These are phyloP conservation scores for Lanmaoa rubissima DNA, from an alignment of 768 basidiomycete species.

Conservation along the genomic window DNA sequence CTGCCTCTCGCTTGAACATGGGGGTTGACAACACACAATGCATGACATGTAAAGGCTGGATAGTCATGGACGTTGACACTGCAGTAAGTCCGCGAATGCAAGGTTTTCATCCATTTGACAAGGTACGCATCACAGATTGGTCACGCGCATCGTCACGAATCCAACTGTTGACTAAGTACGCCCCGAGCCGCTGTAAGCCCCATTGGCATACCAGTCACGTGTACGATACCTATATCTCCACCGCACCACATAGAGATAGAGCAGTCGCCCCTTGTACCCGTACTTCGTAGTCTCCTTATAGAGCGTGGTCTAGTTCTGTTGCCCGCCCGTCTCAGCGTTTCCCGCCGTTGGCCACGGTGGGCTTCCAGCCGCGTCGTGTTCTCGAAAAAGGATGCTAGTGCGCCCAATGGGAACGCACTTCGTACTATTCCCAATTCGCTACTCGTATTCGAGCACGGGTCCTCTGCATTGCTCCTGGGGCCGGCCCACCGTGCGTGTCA, in stretches of 20 bases:
- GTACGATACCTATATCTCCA: too few relatives aligned
- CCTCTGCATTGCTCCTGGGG: constrained; percentile 16
- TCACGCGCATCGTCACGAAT: constrained; percentile 63
- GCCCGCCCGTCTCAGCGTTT: too few relatives aligned
- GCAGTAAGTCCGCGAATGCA: constrained; percentile 41
- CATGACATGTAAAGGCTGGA: constrained; percentile 45
- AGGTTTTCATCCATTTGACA: background rate
- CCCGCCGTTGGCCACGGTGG: too few relatives aligned
- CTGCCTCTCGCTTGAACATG: constrained; percentile 16
- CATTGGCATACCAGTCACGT: too few relatives aligned
- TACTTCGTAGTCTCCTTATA: too few relatives aligned
- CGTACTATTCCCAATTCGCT: background rate
- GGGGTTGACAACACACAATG: constrained; percentile 40
- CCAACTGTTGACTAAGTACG: constrained; percentile 20
- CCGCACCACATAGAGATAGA: too few relatives aligned
- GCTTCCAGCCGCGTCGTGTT: background rate
- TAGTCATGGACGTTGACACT: constrained; percentile 46
- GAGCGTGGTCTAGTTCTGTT: too few relatives aligned
- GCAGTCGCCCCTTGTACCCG: too few relatives aligned
- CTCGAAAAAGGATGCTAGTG: background rate
- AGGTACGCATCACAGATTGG: constrained; percentile 42
- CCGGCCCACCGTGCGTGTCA: constrained; percentile 20
- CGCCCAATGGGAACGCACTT: too few relatives aligned
- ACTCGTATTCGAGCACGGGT: constrained; percentile 26
- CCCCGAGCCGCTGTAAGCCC: background rate